Evolutionary conservation across 129 eudicot species (phyloP).

Genomic region (Logfia minima): DNA sequence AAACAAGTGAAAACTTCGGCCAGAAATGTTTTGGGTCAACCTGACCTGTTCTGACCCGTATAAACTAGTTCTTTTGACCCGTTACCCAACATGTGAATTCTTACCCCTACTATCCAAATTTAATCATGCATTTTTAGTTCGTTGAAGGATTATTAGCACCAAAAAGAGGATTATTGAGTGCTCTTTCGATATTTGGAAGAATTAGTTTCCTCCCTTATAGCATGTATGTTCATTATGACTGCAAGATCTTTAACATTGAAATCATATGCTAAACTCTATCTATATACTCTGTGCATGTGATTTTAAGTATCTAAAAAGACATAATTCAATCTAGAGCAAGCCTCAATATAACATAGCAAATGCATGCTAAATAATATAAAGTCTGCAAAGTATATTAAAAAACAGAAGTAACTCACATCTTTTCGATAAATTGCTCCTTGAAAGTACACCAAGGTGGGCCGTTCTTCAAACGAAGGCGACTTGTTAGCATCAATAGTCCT

Average conservation of each 20-base stretch:
- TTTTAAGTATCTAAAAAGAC: background rate
- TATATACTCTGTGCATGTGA: background rate
- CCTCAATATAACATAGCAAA: background rate
- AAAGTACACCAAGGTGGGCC: slow-evolving; percentile 75
- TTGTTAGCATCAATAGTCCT: slow-evolving; percentile 42
- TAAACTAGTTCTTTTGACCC: background rate
- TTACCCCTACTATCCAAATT: background rate
- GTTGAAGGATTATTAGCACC: background rate
- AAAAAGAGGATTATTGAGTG: background rate
- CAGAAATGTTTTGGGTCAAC: background rate
- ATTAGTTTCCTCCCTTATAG: background rate
- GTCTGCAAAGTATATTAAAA: slow-evolving; percentile 2
- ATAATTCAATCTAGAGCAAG: background rate
- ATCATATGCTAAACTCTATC: background rate
- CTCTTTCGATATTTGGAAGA: background rate
- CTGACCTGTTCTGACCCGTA: background rate
- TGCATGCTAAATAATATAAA: background rate
- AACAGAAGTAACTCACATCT: slow-evolving; percentile 59
- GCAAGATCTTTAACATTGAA: background rate
- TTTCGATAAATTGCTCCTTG: slow-evolving; percentile 93
- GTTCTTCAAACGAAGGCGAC: slow-evolving; percentile 56
- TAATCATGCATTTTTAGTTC: background rate
- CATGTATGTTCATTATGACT: background rate
- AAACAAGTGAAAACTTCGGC: no score
- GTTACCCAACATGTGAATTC: background rate